Evolutionary conservation across 1,139 yeast genomes (phyloP).

Genomic region (Saccharomycopsis crataegensis): DNA sequence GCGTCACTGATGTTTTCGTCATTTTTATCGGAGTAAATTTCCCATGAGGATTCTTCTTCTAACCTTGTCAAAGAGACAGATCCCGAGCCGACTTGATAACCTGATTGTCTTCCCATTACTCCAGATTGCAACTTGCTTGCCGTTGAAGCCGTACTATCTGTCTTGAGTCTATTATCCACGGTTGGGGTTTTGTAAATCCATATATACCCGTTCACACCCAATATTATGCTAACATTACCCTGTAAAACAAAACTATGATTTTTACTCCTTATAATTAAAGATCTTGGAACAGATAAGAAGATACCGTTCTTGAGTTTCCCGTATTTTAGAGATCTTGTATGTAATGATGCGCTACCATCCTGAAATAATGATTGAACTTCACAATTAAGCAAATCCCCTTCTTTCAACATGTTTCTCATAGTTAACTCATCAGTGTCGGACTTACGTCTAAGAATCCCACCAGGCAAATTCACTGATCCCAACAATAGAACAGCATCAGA

Average conservation of each 20-base stretch:
- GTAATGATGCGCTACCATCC: conserved; percentile 91
- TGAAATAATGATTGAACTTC: conserved; percentile 87
- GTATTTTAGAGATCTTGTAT: conserved; percentile 89
- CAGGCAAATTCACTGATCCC: conserved; percentile 95
- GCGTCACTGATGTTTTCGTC: conserved; percentile 54
- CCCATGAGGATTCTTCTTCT: conserved; percentile 94
- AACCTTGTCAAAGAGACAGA: conserved; percentile 71
- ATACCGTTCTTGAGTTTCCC: conserved; percentile 93
- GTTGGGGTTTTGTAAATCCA: conserved; percentile 78
- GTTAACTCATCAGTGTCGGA: conserved; percentile 93
- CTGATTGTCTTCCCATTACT: conserved; percentile 30
- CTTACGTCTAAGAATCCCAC: conserved; percentile 91
- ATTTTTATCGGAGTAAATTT: conserved; percentile 86
- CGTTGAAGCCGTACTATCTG: conserved; percentile 13
- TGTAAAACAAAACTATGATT: conserved; percentile 83
- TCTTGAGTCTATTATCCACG: conserved; percentile 4
- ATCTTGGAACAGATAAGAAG: conserved; percentile 72
- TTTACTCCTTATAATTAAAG: conserved; percentile 74
- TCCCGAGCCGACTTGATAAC: conserved; percentile 48
- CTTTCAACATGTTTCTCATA: conserved; percentile 90
- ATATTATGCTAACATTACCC: conserved; percentile 80
- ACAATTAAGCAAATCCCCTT: conserved; percentile 94
- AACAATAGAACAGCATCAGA: conserved; percentile 89
- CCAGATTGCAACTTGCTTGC: conserved; percentile 30
- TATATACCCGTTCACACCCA: conserved; percentile 91